phyloP scores from a whole-genome alignment of 169 alveolate species.

The Plasmodium gallinaceum region DNA sequence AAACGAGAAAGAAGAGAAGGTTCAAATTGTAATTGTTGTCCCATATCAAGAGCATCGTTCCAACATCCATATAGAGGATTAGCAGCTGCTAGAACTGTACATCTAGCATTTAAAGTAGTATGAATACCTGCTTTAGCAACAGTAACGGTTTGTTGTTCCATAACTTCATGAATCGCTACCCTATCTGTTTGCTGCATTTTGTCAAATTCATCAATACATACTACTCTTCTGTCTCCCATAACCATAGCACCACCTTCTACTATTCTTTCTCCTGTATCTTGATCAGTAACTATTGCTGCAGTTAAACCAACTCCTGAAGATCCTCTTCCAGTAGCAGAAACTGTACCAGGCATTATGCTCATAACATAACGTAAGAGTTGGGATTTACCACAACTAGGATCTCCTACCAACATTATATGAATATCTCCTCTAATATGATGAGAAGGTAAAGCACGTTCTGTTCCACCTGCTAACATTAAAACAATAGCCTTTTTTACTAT shows the following conservation, averaged over 20 bases:
- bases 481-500: slow-evolving; percentile 94
- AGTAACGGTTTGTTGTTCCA: slow-evolving; percentile 99
- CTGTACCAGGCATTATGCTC: slow-evolving; percentile 95
- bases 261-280: slow-evolving; percentile 95
- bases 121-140: slow-evolving; percentile 99
- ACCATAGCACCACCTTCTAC: slow-evolving; percentile 99
- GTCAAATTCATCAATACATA: slow-evolving; percentile 99
- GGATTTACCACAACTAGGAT: slow-evolving; percentile 99
- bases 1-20: slow-evolving; percentile 98
- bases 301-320: slow-evolving; percentile 99
- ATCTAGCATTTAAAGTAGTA: slow-evolving; percentile 97
- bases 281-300: slow-evolving; percentile 98
- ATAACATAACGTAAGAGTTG: slow-evolving; percentile 96
- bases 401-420: slow-evolving; percentile 97
- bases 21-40: slow-evolving; percentile 96
- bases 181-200: slow-evolving; percentile 98
- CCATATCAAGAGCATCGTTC: slow-evolving; percentile 92
- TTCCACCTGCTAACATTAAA: slow-evolving; percentile 96
- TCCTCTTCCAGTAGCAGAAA: slow-evolving; percentile 99
- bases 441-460: slow-evolving; percentile 88
- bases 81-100: slow-evolving; percentile 99
- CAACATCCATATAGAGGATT: slow-evolving; percentile 98
- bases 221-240: slow-evolving; percentile 97
- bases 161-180: slow-evolving; percentile 99
- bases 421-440: slow-evolving; percentile 98